Percentiles rank a stretch among this genome's conserved stretches.
Conservation (phyloP, 2,329 filamentous ascomycete species). For the Trichoderma atrobrunneum region DNA sequence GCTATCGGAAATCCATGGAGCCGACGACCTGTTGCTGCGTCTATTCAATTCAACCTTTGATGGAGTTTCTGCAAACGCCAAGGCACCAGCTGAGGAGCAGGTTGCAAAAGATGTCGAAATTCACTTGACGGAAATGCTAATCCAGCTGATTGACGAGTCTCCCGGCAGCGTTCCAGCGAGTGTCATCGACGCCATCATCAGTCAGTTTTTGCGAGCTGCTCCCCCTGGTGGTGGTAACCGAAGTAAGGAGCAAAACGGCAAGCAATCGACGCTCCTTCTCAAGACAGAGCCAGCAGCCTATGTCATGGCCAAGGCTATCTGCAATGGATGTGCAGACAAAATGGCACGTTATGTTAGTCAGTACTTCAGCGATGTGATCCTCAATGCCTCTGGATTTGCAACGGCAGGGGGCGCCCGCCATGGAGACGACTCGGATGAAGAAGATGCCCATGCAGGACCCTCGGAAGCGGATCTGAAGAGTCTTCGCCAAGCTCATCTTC, state of each 20-base stretch:
- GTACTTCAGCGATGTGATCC: slow-evolving; percentile 95
- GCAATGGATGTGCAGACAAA: slow-evolving; percentile 83
- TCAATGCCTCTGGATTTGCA: slow-evolving; percentile 71
- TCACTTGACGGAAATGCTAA: slow-evolving; percentile 82
- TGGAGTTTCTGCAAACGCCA: slow-evolving; percentile 76
- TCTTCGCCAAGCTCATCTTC: slow-evolving; percentile 80
- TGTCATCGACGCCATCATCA: slow-evolving; percentile 89
- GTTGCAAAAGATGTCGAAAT: slow-evolving; percentile 92
- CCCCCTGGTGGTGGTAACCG: slow-evolving; percentile 60
- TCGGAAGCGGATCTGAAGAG: slow-evolving; percentile 84
- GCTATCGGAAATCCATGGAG: slow-evolving; percentile 79
- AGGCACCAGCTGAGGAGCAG: slow-evolving; percentile 72
- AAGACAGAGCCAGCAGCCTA: slow-evolving; percentile 92
- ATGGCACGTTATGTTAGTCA: slow-evolving; percentile 94
- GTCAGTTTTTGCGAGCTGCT: slow-evolving; percentile 88
- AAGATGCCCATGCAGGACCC: slow-evolving; percentile 58
- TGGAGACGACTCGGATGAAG: slow-evolving; percentile 63
- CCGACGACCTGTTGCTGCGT: slow-evolving; percentile 73
- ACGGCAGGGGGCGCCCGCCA: slow-evolving; percentile 57
- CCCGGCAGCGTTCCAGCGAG: slow-evolving; percentile 67
- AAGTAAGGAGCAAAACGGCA: slow-evolving; percentile 65
- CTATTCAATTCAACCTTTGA: slow-evolving; percentile 92
- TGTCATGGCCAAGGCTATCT: slow-evolving; percentile 93
- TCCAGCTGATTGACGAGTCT: slow-evolving; percentile 83
- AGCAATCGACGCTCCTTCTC: slow-evolving; percentile 77